Base-by-base conservation (phyloP, 768 basidiomycete species). In the Kwoniella dejecticola region DNA sequence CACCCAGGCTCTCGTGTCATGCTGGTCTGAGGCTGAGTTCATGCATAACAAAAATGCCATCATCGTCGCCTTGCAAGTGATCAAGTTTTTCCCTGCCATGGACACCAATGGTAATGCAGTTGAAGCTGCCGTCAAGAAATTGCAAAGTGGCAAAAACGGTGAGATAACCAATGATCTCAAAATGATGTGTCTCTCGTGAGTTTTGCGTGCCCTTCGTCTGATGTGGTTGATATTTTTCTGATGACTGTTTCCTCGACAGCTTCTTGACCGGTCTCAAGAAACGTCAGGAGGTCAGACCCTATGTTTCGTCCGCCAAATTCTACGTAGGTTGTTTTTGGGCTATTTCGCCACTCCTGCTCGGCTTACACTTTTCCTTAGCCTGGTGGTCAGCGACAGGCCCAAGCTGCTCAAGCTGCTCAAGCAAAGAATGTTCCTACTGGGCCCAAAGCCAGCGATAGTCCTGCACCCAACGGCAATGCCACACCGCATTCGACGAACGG, bases 21-120 rank as follows among this genome's bases (percentile, higher is more conserved):
- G 89, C 74, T 88, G 97, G 63, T 84, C 87, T 70, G 88, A 92
- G 1, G 85, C 85, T 50, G 94, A 94, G 72, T 98, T 94, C 77
- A 95, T 97, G 89, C 92, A 92, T 70, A 90, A 97, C 55, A 94
- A 95, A 79, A 99, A 99, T 74, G 85, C 91, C n/a, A 89, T 98
- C 78, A 85, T 94, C 38, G 87, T 99, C 27, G 82, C 96, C 65
- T 91, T 93, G 72, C 91, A 96, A 77, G 85, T 97, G 21, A 83
- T 93, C 29, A 88, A 90, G 0, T 88, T 90, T 50, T 96, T 96
- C 80, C 95, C 95, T 26, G 74, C 89, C 10, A 84, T 86, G 17
- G 80, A 85, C 11, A 84, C 87, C 31, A 75, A 79, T 46, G 74
- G 74, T 23, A 65, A 71, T 40, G 61, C 63, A 19, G 55, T 76